Conservation (phyloP, 2,329 filamentous ascomycete genomes). For the Aspergillus tubingensis region DNA sequence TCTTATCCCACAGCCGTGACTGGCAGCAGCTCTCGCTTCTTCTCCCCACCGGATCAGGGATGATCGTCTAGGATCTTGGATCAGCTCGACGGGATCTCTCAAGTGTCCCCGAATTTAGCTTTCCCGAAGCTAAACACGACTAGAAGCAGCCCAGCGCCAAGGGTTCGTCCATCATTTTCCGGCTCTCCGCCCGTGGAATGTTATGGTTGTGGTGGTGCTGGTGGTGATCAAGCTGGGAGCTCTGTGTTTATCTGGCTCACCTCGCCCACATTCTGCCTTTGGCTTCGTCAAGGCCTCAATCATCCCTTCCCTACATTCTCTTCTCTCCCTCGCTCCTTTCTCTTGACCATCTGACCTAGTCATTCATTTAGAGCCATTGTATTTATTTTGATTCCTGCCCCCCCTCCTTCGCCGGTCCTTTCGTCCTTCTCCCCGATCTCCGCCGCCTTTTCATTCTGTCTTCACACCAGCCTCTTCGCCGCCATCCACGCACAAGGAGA, state of each 20-base stretch:
- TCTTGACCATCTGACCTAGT: slow-evolving; percentile 13
- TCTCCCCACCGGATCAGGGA: not conserved
- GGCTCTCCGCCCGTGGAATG: slow-evolving; percentile 12
- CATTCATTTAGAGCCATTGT: slow-evolving; percentile 14
- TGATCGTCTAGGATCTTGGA: slow-evolving; percentile 5
- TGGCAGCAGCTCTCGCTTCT: not conserved
- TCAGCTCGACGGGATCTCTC: not conserved
- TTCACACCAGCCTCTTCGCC: slow-evolving; percentile 15
- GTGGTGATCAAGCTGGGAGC: not conserved
- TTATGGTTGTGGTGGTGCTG: not conserved
- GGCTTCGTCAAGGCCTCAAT: not conserved
- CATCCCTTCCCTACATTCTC: slow-evolving; percentile 11
- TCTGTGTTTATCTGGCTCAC: slow-evolving; percentile 1
- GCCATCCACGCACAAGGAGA: slow-evolving; percentile 8
- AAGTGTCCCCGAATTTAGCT: slow-evolving; percentile 1
- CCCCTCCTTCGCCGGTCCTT: slow-evolving; percentile 12
- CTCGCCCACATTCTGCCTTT: not conserved
- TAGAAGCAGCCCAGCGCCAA: not conserved
- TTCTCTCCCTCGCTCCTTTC: slow-evolving; percentile 1
- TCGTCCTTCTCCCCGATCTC: slow-evolving; percentile 7
- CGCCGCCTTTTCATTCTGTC: slow-evolving; percentile 16
- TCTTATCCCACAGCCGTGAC: not conserved
- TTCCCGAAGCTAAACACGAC: slow-evolving; percentile 2
- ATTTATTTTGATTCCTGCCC: slow-evolving; percentile 1
- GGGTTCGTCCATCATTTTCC: slow-evolving; percentile 13